Evolutionary conservation across 805 yeast genomes (phyloP).

Genomic region (Hyphopichia homilentoma): DNA sequence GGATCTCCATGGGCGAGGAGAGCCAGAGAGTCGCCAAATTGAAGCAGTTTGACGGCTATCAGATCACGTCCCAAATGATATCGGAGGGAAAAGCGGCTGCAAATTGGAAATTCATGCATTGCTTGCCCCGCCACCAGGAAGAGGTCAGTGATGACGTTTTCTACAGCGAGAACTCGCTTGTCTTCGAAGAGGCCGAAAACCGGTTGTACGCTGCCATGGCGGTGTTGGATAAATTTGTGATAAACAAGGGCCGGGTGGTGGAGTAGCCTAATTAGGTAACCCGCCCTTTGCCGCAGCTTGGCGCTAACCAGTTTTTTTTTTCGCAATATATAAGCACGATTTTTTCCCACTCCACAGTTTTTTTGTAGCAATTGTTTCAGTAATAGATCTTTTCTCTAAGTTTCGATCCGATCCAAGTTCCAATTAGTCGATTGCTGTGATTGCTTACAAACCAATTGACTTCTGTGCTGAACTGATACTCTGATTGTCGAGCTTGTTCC

Average conservation of each 20-base stretch:
- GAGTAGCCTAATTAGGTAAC: too few relatives aligned
- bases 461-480: too few relatives aligned
- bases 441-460: too few relatives aligned
- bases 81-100: slow-evolving; percentile 51
- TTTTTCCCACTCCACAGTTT: too few relatives aligned
- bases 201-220: slow-evolving; percentile 95
- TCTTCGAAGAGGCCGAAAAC: slow-evolving; percentile 95
- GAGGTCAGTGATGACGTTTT: slow-evolving; percentile 94
- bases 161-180: slow-evolving; percentile 74
- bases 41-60: slow-evolving; percentile 82
- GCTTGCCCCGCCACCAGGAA: slow-evolving; percentile 92
- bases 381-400: too few relatives aligned
- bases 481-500: too few relatives aligned
- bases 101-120: slow-evolving; percentile 93
- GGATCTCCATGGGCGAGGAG: slow-evolving; percentile 98
- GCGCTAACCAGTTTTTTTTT: too few relatives aligned
- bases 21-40: slow-evolving; percentile 66
- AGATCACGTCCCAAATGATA: slow-evolving; percentile 68
- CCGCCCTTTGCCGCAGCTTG: too few relatives aligned
- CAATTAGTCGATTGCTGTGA: too few relatives aligned
- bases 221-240: slow-evolving; percentile 83
- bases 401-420: too few relatives aligned
- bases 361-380: too few relatives aligned
- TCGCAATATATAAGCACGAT: too few relatives aligned
- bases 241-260: slow-evolving; percentile 75